phyloP scores from a whole-genome alignment of 768 basidiomycete species.

The Russula compacta region DNA sequence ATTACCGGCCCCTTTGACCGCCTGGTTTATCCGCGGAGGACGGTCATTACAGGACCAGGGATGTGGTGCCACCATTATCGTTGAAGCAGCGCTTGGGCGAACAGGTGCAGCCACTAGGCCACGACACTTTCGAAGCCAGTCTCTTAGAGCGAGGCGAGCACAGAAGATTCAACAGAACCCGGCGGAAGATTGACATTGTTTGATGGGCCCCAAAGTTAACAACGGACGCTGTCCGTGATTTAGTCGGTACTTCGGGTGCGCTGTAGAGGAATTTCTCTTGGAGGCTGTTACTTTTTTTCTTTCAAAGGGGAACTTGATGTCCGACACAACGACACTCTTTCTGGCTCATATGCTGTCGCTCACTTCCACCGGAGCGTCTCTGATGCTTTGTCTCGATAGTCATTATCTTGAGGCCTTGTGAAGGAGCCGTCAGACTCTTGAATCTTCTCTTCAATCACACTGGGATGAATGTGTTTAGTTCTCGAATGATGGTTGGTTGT shows the following conservation, averaged over 20 bases:
- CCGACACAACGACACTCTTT: neutral
- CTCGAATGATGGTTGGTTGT: neutral
- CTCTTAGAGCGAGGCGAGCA: neutral
- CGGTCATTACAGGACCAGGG: neutral
- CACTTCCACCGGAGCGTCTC: neutral
- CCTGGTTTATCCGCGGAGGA: neutral
- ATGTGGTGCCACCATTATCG: neutral
- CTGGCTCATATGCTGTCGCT: neutral
- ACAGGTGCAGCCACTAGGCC: neutral
- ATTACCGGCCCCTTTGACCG: neutral
- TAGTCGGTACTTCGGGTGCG: neutral
- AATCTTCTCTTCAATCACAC: constrained; percentile 3
- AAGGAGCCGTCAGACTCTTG: constrained; percentile 5
- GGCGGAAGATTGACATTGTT: neutral
- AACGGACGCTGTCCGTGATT: neutral
- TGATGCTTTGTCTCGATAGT: neutral
- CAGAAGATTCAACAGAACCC: neutral
- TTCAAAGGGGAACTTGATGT: neutral
- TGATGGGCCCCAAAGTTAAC: neutral
- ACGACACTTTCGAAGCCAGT: neutral
- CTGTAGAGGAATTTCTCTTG: neutral
- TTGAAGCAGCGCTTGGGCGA: neutral
- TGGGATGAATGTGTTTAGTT: constrained; percentile 1
- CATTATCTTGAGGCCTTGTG: neutral
- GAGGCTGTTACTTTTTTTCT: neutral